phyloP scores from a whole-genome alignment of 2,329 filamentous ascomycete genomes.

The Diaporthe ilicicola region DNA sequence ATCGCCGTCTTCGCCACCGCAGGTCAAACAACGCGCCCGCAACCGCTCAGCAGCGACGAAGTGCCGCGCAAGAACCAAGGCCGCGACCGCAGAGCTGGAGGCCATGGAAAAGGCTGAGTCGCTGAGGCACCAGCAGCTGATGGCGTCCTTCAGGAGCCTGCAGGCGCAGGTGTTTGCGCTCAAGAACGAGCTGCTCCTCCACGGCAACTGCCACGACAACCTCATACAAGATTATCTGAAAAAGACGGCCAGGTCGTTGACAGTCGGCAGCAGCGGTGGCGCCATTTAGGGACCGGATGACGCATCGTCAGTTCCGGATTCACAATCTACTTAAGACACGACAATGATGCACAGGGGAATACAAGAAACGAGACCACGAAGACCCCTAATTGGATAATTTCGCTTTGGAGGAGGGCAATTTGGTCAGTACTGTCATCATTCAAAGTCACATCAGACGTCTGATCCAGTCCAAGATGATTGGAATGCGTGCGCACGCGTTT shows the following conservation, averaged over 20 bases:
- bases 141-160: slow-evolving; percentile 36
- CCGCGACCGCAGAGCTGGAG: slow-evolving; percentile 38
- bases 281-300: too few relatives aligned
- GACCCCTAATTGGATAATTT: too few relatives aligned
- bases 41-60: slow-evolving; percentile 42
- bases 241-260: slow-evolving; percentile 32
- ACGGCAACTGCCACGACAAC: slow-evolving; percentile 39
- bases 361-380: too few relatives aligned
- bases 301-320: too few relatives aligned
- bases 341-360: too few relatives aligned
- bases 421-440: too few relatives aligned
- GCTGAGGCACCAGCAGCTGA: slow-evolving; percentile 34
- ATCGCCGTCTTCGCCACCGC: too few relatives aligned
- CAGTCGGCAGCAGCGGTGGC: not conserved
- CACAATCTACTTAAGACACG: too few relatives aligned
- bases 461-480: too few relatives aligned
- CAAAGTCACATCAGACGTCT: too few relatives aligned
- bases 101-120: slow-evolving; percentile 35
- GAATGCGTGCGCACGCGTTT: too few relatives aligned
- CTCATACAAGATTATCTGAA: slow-evolving; percentile 40
- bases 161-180: slow-evolving; percentile 41
- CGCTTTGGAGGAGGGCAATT: too few relatives aligned
- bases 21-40: slow-evolving; percentile 32
- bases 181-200: slow-evolving; percentile 41
- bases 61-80: slow-evolving; percentile 18